Evolutionary conservation across 306 rosid genomes (phyloP).

Genomic region (Cucurbita maxima): DNA sequence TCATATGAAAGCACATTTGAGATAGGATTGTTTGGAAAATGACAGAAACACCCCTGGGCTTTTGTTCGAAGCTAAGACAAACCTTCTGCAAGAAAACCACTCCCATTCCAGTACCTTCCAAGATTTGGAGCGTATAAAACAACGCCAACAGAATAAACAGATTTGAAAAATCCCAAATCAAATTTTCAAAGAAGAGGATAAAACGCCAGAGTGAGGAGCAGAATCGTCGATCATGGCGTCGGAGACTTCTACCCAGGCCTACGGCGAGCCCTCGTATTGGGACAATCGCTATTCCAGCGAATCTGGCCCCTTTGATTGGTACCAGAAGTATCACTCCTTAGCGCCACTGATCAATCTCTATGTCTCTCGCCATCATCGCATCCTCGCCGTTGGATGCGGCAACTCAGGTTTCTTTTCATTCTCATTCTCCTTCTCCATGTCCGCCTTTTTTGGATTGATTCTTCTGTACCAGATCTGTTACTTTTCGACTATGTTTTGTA

Average conservation of each 20-base stretch:
- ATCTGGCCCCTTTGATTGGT: constrained; percentile 68
- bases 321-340: constrained; percentile 57
- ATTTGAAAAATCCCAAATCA: not conserved
- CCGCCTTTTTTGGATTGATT: not conserved
- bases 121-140: not conserved
- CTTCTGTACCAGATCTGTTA: not conserved
- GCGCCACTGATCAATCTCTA: constrained; percentile 59
- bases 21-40: too few relatives aligned
- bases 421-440: not conserved
- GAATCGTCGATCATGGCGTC: constrained; percentile 9
- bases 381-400: constrained; percentile 75
- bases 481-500: not conserved
- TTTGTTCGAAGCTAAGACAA: not conserved
- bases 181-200: not conserved
- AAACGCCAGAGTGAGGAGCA: not conserved
- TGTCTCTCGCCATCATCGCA: constrained; percentile 24
- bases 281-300: constrained; percentile 68
- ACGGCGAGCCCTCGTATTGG: constrained; percentile 87
- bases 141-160: not conserved
- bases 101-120: not conserved
- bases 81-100: not conserved
- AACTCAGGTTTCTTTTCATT: constrained; percentile 35
- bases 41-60: not conserved
- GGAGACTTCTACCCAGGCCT: constrained; percentile 43
- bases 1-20: too few relatives aligned